Conservation (phyloP, 768 basidiomycete genomes). For the Hygrophorus russula region DNA sequence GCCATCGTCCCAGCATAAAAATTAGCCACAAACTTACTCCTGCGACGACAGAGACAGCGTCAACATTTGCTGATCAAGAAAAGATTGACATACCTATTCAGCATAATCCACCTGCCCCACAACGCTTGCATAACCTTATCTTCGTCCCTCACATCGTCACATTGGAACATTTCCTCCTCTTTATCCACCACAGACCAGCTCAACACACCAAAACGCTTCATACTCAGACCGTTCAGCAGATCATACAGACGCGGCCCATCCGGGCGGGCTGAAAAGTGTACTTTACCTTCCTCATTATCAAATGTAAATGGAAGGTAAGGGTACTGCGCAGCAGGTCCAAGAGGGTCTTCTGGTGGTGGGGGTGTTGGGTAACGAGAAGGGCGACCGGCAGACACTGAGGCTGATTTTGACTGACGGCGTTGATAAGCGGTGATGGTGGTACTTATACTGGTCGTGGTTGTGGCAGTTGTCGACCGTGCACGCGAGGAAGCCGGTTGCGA, state of each 20-base stretch:
- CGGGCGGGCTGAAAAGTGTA: constrained; percentile 52
- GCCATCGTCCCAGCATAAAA: constrained; percentile 39
- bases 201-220: constrained; percentile 53
- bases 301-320: constrained; percentile 44
- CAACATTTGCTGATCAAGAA: neutral
- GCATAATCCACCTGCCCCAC: constrained; percentile 66
- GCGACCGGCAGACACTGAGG: constrained; percentile 13
- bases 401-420: constrained; percentile 6
- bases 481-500: constrained; percentile 6
- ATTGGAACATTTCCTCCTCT: constrained; percentile 69
- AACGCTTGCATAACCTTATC: constrained; percentile 72
- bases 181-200: constrained; percentile 60
- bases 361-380: constrained; percentile 23
- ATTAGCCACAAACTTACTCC: constrained; percentile 42
- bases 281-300: constrained; percentile 29
- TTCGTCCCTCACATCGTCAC: constrained; percentile 60
- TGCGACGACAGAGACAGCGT: constrained; percentile 14
- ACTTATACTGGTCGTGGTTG: constrained; percentile 6
- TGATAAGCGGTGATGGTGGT: constrained; percentile 6
- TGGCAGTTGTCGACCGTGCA: constrained; percentile 9
- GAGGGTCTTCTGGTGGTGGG: constrained; percentile 29
- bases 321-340: constrained; percentile 37
- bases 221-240: constrained; percentile 44
- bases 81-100: constrained; percentile 35
- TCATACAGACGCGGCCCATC: constrained; percentile 58